These are phyloP conservation scores for Aegilops sharonensis DNA, from an alignment of 176 grass and related monocot genomes.

Conservation along the genomic window DNA sequence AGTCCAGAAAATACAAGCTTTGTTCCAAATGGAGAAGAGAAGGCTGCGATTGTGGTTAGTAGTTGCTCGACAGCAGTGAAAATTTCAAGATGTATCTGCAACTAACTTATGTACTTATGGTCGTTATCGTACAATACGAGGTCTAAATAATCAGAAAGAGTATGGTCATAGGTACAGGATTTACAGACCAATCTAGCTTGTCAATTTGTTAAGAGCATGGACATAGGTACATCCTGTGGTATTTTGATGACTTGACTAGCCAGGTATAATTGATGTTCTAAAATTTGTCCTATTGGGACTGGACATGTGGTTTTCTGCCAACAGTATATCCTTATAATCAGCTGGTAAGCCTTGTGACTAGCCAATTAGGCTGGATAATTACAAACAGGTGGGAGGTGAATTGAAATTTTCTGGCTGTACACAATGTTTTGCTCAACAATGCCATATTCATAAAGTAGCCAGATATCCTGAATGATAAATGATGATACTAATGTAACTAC, in stretches of 20 bases:
- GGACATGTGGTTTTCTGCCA: background rate
- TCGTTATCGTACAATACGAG: background rate
- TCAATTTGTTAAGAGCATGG: background rate
- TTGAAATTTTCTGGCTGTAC: background rate
- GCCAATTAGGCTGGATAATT: background rate
- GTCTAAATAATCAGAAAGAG: background rate
- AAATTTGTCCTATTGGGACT: background rate
- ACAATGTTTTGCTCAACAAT: conserved; percentile 4
- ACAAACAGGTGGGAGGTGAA: background rate
- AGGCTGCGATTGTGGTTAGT: background rate
- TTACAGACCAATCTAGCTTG: background rate
- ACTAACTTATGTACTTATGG: background rate
- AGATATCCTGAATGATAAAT: background rate
- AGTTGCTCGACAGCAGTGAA: background rate
- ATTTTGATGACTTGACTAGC: background rate
- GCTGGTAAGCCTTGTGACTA: background rate
- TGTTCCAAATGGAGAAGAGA: too few species aligned
- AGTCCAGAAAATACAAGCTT: background rate
- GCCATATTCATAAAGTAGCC: background rate
- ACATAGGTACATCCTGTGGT: background rate
- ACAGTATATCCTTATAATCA: background rate
- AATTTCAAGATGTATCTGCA: conserved; percentile 1
- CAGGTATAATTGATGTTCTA: background rate
- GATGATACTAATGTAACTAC: background rate
- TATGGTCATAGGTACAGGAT: background rate